Conservation (phyloP, 2,329 filamentous ascomycete species). For the Ceratocystis destructans region DNA sequence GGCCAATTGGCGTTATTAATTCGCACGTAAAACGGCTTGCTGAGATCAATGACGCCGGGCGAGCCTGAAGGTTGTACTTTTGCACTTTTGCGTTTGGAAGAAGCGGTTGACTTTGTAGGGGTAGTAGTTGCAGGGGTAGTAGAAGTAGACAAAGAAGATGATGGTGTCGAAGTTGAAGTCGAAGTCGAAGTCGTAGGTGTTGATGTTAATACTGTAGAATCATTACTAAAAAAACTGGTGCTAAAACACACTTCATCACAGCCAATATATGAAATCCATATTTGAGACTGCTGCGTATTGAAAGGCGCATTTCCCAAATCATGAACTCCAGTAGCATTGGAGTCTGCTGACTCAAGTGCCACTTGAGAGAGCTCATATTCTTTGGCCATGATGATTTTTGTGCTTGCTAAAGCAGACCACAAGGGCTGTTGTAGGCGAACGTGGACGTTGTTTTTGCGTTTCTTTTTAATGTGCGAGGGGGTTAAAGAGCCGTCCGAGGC, state of each 20-base stretch:
- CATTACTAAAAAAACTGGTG: constrained; percentile 49
- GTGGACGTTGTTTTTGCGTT: constrained; percentile 80
- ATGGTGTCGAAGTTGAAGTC: background rate
- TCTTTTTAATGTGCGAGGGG: constrained; percentile 49
- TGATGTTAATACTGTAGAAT: constrained; percentile 24
- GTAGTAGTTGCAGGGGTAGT: constrained; percentile 24
- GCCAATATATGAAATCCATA: constrained; percentile 71
- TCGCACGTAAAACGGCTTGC: constrained; percentile 65
- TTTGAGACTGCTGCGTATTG: constrained; percentile 53
- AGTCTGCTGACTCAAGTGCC: constrained; percentile 56
- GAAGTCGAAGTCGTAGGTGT: background rate
- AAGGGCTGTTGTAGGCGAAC: constrained; percentile 82
- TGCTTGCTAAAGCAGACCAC: constrained; percentile 88
- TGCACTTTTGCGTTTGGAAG: background rate
- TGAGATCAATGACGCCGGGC: constrained; percentile 45
- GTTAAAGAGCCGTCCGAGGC: constrained; percentile 14
- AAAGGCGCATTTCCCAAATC: constrained; percentile 65
- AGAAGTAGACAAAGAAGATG: constrained; percentile 18
- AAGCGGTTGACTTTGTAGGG: background rate
- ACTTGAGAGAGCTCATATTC: constrained; percentile 74
- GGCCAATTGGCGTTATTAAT: constrained; percentile 72
- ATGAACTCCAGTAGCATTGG: constrained; percentile 62
- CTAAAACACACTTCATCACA: constrained; percentile 66
- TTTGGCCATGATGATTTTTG: constrained; percentile 91
- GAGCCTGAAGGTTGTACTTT: background rate